Evolutionary conservation across 371 early-diverging fungal species (phyloP), one percentile per base, ranked within the genome.

Genomic region (Mortierella sp.): DNA sequence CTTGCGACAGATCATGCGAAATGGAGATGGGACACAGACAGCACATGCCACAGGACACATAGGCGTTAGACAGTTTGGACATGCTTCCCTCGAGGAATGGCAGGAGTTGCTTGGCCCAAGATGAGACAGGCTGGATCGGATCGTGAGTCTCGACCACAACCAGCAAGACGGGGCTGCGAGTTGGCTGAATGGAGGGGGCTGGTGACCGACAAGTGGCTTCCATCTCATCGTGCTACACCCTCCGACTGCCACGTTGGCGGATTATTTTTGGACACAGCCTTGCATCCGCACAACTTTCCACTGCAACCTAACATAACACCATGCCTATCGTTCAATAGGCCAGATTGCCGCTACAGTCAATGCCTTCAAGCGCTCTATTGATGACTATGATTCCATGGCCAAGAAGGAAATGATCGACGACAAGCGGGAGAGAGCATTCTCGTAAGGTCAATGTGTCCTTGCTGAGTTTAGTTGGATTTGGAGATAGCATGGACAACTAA

Each of bases 351-450:
- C 89, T 1, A 81, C 86, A 5, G 85, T 92, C 45, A 85, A 81
- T 50, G 80, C 89, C 6, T 80, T 92, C 57, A 84, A 91, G 68
- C 84, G 91, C 21, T 85, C 88, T 2, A 88, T 89, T 50, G 88
- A 89, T 63, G 92, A 94, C 52, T 86, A 92, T 71, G 90, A 90
- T 21, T 82, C 83, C 54, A 78, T 90, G 57, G 90, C 91, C 28
- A 88, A 87, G 72, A 82, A 91, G 64, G 94, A 94, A 67, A 80
- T 91, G 66, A 88, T 91, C 28, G 79, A 89, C 8, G 85, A 79
- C 25, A 92, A 92, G 61, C 90, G 91, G 64, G 92, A 94, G 68
- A 91, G 86, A 24, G 92, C 91, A 1, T 63, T 88, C 22, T 82
- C 82, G 93, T 93, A 85, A 69, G n/a, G 82, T 80, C 27, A 41